Conservation (phyloP, 1,139 yeast genomes). For the Debaryomycetaceae sp. region DNA sequence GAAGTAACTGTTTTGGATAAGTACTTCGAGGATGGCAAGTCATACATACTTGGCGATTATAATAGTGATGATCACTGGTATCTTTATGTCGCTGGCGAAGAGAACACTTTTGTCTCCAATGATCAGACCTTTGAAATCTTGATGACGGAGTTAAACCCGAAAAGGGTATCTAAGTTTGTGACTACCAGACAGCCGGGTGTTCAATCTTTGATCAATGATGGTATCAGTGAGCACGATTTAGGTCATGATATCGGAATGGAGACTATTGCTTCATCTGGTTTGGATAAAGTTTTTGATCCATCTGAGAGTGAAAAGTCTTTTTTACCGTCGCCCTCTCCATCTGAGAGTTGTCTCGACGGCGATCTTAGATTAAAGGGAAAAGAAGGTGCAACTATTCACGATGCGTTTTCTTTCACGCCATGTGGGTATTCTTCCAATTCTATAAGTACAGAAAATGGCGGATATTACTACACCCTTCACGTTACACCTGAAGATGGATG, state of each 20-base stretch:
- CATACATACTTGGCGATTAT: constrained; percentile 76
- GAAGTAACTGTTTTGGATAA: constrained; percentile 71
- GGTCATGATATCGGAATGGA: constrained; percentile 75
- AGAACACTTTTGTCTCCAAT: constrained; percentile 7
- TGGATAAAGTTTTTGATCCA: constrained; percentile 53
- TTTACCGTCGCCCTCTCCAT: constrained; percentile 38
- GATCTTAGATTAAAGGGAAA: constrained; percentile 8
- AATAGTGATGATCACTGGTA: constrained; percentile 87
- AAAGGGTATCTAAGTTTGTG: constrained; percentile 58
- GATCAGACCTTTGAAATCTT: constrained; percentile 87
- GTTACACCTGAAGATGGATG: constrained; percentile 93
- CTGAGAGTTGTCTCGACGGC: constrained; percentile 19
- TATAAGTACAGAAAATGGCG: constrained; percentile 49
- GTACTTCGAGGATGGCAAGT: constrained; percentile 59
- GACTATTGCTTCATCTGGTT: constrained; percentile 59
- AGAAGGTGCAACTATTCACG: constrained; percentile 47
- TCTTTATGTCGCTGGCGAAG: constrained; percentile 61
- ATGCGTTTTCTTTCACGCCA: constrained; percentile 92
- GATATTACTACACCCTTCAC: constrained; percentile 83
- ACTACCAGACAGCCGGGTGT: constrained; percentile 56
- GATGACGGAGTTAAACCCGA: constrained; percentile 79
- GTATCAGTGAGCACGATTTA: constrained; percentile 56
- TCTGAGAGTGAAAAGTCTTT: constrained; percentile 16
- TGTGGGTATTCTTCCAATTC: constrained; percentile 95
- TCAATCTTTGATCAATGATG: constrained; percentile 27